Conservation (phyloP, 441 rosid species). For the Euphorbia celastroides region DNA sequence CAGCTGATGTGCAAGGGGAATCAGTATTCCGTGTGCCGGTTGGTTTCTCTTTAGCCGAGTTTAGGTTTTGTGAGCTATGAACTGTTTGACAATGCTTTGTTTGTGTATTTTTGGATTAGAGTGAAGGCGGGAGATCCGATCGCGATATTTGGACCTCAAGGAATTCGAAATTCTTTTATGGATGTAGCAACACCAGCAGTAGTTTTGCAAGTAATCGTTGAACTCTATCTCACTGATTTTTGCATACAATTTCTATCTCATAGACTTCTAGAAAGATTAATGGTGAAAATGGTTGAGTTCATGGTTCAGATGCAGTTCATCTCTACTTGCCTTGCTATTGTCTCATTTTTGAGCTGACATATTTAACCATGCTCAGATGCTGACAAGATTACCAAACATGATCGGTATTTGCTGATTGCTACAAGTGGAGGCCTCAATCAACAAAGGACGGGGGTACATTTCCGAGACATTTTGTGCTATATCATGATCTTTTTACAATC, state of each 20-base stretch:
- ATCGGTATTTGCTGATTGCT: conserved; percentile 66
- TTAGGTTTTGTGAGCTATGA: not conserved
- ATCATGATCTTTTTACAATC: not conserved
- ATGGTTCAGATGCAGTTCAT: not conserved
- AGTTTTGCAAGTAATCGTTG: conserved; percentile 47
- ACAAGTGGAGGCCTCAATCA: conserved; percentile 96
- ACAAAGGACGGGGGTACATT: conserved; percentile 81
- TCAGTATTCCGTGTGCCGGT: conserved; percentile 56
- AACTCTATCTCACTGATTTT: not conserved
- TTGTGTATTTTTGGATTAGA: conserved; percentile 31
- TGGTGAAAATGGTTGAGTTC: not conserved
- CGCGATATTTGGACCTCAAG: conserved; percentile 79
- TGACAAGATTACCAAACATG: conserved; percentile 33
- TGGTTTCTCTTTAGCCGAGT: not conserved
- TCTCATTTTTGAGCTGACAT: not conserved
- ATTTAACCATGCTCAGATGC: conserved; percentile 41
- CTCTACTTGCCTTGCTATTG: not conserved
- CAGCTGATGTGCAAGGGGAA: conserved; percentile 16
- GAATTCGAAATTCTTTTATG: conserved; percentile 52
- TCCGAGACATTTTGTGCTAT: conserved; percentile 2
- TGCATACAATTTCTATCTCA: not conserved
- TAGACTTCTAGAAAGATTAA: not conserved
- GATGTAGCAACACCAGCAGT: conserved; percentile 75
- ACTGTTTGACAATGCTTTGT: conserved; percentile 9
- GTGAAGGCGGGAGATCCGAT: conserved; percentile 50